Conservation (phyloP, 192 early-diverging fungal species). For the Coemansia sp. region DNA sequence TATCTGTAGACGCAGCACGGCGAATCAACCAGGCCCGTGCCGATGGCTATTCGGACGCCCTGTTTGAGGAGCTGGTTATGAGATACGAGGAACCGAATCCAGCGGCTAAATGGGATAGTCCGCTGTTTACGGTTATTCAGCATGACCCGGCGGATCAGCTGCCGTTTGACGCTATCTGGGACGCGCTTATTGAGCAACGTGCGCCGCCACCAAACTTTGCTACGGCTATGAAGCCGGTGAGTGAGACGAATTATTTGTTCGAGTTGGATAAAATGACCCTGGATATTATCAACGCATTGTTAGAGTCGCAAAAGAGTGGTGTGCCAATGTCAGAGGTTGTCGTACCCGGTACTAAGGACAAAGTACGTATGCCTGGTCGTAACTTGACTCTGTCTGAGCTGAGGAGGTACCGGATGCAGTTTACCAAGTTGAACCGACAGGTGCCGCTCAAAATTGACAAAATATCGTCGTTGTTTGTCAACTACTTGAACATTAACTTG, state of each 20-base stretch:
- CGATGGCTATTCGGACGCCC: slow-evolving; percentile 48
- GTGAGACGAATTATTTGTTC: slow-evolving; percentile 88
- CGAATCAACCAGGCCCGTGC: slow-evolving; percentile 57
- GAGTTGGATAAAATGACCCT: slow-evolving; percentile 85
- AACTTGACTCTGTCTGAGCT: slow-evolving; percentile 81
- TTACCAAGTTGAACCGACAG: slow-evolving; percentile 85
- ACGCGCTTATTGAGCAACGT: slow-evolving; percentile 71
- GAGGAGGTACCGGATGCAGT: slow-evolving; percentile 78
- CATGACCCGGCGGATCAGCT: slow-evolving; percentile 59
- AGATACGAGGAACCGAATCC: slow-evolving; percentile 96
- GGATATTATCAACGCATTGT: slow-evolving; percentile 74
- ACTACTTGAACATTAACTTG: slow-evolving; percentile 90
- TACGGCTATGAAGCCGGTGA: slow-evolving; percentile 87
- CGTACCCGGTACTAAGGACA: slow-evolving; percentile 58
- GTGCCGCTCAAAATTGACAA: slow-evolving; percentile 72
- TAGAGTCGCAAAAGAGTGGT: slow-evolving; percentile 78
- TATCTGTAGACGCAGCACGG: slow-evolving; percentile 58
- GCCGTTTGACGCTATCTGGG: slow-evolving; percentile 74
- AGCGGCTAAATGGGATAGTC: slow-evolving; percentile 92
- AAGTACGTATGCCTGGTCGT: slow-evolving; percentile 67
- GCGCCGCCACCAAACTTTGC: slow-evolving; percentile 83
- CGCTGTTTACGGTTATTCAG: slow-evolving; percentile 87
- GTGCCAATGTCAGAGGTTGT: slow-evolving; percentile 59
- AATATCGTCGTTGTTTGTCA: slow-evolving; percentile 85
- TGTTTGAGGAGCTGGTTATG: slow-evolving; percentile 78